Base-by-base conservation (phyloP, 2,329 filamentous ascomycete genomes). In the Penicillium sp. region DNA sequence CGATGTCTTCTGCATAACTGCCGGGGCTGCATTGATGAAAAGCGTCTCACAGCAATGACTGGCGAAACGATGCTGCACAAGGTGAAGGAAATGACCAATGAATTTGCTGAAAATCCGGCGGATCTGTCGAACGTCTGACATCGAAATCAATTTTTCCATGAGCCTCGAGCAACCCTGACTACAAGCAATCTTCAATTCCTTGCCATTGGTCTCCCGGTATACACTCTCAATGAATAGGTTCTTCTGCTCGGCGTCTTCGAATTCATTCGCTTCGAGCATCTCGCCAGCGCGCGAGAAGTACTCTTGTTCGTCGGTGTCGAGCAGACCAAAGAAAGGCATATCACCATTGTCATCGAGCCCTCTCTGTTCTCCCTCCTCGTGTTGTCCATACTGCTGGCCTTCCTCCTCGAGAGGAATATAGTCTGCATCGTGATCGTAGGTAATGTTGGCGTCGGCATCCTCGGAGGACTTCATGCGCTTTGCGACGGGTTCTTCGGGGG, bases 1-100 rank as follows among this genome's bases (percentile, higher is more conserved):
- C 6, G 77, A 73, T 15, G 90, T 75, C 73, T 96, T 92, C 58
- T 87, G 80, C 14, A 88, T 89, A 35, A 96, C 89, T 11, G 89
- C 77, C 1, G 89, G 88, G 0, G 92, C 92, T 1, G 90, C 89
- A 61, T 89, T 85, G 47, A 92, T 80, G 73, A 99, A 97, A 29
- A 99, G 82, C 25, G 90, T 90, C 77, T 99, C 94, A 72, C 92
- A 97, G 76, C 93, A 97, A 78, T 99, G 94, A 57, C 92, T 96
- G 5, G 94, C 94, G 68, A 99, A 99, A 18, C 94, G 89, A 76
- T 99, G 94, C 71, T 95, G 92, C 49, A 97, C 87, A 26, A 99
- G 83, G 66, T 92, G 88, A 55, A 93, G 79, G 74, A 97, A 96
- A 74, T 97, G 90, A 31, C 89, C 87, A 20, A 81, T 86, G 72